Conservation (phyloP, 2,329 filamentous ascomycete genomes). For the Epichloe uncinata region DNA sequence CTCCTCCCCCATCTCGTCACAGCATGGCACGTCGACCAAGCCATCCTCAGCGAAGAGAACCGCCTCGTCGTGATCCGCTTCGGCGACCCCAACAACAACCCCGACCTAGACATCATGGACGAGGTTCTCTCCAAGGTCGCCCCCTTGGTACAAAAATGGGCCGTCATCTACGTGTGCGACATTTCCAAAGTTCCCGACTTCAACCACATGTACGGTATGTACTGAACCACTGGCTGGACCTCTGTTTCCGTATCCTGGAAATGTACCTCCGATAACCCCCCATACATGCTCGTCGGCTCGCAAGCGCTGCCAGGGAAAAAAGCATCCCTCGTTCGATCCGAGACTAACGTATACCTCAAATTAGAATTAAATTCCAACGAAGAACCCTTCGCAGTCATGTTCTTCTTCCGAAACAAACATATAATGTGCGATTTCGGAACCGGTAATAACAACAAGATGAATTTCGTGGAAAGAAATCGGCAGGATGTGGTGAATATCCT, state of each 20-base stretch:
- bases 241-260: not conserved
- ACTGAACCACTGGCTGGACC: too few species aligned
- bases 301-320: too few species aligned
- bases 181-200: constrained; percentile 85
- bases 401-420: constrained; percentile 95
- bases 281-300: too few species aligned
- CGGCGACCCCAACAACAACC: constrained; percentile 51
- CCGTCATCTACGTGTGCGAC: constrained; percentile 87
- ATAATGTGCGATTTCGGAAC: constrained; percentile 98
- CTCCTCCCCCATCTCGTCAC: constrained; percentile 82
- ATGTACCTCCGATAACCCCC: too few species aligned
- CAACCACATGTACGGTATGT: constrained; percentile 76
- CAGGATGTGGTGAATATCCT: constrained; percentile 98
- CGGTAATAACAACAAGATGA: constrained; percentile 97
- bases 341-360: not conserved
- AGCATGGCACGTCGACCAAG: constrained; percentile 97
- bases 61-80: constrained; percentile 89
- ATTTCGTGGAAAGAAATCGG: constrained; percentile 90
- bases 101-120: constrained; percentile 66
- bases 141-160: constrained; percentile 86
- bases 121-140: constrained; percentile 92
- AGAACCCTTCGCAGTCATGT: constrained; percentile 90
- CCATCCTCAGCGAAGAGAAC: constrained; percentile 78
- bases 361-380: constrained; percentile 7
- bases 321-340: too few species aligned